Evolutionary conservation across 352 stramenopile genomes (phyloP), one percentile per base, ranked within the genome.

Genomic region (Globisporangium yorkense): DNA sequence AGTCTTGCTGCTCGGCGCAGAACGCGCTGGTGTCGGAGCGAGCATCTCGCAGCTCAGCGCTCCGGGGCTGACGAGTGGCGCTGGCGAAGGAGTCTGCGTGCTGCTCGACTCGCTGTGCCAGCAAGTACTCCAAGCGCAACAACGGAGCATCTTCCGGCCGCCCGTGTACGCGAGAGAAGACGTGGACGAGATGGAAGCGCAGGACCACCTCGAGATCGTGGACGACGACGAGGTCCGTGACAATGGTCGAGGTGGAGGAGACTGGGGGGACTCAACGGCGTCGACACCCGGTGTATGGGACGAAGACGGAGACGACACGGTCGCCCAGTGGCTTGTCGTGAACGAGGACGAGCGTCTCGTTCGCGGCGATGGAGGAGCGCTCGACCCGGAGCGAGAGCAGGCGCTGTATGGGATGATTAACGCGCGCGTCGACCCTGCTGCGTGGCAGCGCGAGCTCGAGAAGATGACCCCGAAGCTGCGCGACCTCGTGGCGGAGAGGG

Each of bases 1-100:
- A 50, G 65, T 74, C 24, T 67, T 91, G 39, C 63, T 93, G 35
- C 52, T 93, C 6, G 70, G 65, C 0, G 75, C 72, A 39, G 77
- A 85, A 16, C 71, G 67, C 12, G 70, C 59, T 16, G 77, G 74
- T 3, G 70, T 87, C 8, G 47, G 65, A 12, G 57, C 46, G 15
- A 40, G 15, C 5, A 59, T 73, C 29, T 56, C 53, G 41, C 50
- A 69, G 9, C 39, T 87, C 3, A 84, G 67, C 31, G 71, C 80
- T 4, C 66, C 78, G 18, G 54, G 67, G 7, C 46, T 91, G 4
- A 76, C 66, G 0, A 64, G 61, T 27, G 80, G 79, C 0, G 57
- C 60, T 35, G 75, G 80, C 12, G 52, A 78, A 18, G 68, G 80
- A n/a, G 77, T 86, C 0, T 87, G 78, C 53, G 44, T 77, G 0